Evolutionary conservation across 2,329 filamentous ascomycete genomes (phyloP).

Genomic region (Fusarium papillatum): DNA sequence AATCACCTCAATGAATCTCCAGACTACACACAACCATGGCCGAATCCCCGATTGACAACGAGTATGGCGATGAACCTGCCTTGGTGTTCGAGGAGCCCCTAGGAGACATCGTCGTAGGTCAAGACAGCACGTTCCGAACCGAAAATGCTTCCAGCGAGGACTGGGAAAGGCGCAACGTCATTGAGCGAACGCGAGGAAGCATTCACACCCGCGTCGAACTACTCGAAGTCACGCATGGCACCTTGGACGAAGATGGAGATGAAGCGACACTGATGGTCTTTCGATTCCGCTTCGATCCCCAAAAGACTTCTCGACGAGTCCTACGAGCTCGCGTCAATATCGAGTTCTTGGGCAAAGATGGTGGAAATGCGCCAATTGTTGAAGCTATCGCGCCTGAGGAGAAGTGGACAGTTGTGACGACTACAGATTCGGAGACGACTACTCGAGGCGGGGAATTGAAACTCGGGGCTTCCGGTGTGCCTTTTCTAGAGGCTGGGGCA

Average conservation of each 20-base stretch:
- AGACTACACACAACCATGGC: not conserved
- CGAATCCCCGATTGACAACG: not conserved
- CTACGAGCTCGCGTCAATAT: constrained; percentile 8
- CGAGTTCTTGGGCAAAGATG: constrained; percentile 1
- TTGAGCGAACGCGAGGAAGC: constrained; percentile 8
- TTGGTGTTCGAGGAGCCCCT: not conserved
- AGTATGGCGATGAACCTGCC: not conserved
- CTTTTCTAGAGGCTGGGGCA: constrained; percentile 3
- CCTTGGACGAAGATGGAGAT: constrained; percentile 10
- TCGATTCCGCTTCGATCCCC: constrained; percentile 15
- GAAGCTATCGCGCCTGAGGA: constrained; percentile 21
- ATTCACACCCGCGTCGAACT: constrained; percentile 21
- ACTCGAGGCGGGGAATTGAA: not conserved
- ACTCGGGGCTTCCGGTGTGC: not conserved
- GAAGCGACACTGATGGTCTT: constrained; percentile 18
- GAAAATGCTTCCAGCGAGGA: constrained; percentile 12
- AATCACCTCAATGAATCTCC: not conserved
- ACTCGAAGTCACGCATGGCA: constrained; percentile 14
- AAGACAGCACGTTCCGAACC: constrained; percentile 11
- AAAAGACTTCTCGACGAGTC: constrained; percentile 11
- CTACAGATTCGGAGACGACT: constrained; percentile 4
- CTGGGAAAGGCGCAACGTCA: constrained; percentile 23
- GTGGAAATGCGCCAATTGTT: constrained; percentile 1
- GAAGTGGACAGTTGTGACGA: constrained; percentile 17
- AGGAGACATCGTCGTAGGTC: not conserved